These are phyloP conservation scores for Schoenoplectus tabernaemontani DNA, from an alignment of 202 grass and related monocot species.

Conservation along the genomic window DNA sequence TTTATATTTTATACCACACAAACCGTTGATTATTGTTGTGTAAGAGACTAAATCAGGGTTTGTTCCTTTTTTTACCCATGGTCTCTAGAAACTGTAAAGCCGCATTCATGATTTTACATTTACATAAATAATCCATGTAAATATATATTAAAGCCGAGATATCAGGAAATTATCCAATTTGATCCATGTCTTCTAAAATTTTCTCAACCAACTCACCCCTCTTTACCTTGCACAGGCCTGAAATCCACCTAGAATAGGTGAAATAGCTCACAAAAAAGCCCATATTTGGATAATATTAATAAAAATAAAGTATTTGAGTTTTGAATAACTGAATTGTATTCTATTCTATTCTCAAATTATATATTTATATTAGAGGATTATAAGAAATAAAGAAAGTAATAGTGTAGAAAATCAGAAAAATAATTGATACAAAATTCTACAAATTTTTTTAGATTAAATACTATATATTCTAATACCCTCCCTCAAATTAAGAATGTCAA, in stretches of 20 bases:
- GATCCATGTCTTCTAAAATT: conserved; percentile 67
- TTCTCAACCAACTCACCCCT: conserved; percentile 59
- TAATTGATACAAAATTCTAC: too few species aligned
- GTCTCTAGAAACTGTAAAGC: conserved; percentile 54
- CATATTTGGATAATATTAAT: conserved; percentile 30
- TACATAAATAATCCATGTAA: conserved; percentile 78
- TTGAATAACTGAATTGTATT: too few species aligned
- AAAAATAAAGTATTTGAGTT: too few species aligned
- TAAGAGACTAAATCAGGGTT: conserved; percentile 69
- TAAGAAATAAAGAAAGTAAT: too few species aligned
- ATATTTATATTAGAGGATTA: too few species aligned
- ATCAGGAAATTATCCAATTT: conserved; percentile 54
- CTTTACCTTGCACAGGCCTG: conserved; percentile 49
- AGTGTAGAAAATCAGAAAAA: too few species aligned
- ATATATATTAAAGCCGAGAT: conserved; percentile 96
- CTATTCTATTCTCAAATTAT: too few species aligned
- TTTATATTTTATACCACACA: conserved; percentile 57
- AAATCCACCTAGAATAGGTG: conserved; percentile 93
- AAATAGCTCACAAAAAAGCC: conserved; percentile 76
- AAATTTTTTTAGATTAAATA: too few species aligned
- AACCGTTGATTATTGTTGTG: conserved; percentile 49
- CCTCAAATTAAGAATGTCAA: too few species aligned
- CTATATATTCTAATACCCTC: too few species aligned
- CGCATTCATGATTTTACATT: conserved; percentile 51
- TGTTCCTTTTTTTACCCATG: conserved; percentile 52